phyloP scores from a whole-genome alignment of 2,329 filamentous ascomycete species.

The Penicillium freii region DNA sequence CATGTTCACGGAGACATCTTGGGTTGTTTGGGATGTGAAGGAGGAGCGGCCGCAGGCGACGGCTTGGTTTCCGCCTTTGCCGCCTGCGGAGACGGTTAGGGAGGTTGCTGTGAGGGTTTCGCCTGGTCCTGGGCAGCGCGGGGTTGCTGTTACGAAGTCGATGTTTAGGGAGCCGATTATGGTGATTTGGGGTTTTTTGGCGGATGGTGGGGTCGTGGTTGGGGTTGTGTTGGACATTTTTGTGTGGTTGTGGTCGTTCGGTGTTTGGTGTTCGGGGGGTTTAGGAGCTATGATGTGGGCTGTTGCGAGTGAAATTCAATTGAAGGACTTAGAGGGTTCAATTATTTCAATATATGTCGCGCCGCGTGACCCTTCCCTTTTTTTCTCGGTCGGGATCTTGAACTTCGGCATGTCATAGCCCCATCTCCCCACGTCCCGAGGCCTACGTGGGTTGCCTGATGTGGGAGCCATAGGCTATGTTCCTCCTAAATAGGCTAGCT shows the following conservation, averaged over 20 bases:
- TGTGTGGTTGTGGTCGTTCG: neutral
- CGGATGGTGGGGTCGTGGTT: neutral
- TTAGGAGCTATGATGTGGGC: neutral
- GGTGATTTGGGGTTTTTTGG: conserved; percentile 53
- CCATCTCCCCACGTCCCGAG: neutral
- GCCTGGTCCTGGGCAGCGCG: conserved; percentile 72
- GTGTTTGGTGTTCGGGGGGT: neutral
- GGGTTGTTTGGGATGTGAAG: conserved; percentile 36
- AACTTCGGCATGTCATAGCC: neutral
- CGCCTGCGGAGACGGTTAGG: conserved; percentile 61
- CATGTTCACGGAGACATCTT: conserved; percentile 57
- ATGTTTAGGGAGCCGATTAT: conserved; percentile 87
- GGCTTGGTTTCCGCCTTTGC: conserved; percentile 26
- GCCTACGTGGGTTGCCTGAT: neutral
- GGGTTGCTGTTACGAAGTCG: conserved; percentile 79
- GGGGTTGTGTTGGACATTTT: conserved; percentile 14
- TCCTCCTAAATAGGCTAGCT: neutral
- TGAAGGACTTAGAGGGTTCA: neutral
- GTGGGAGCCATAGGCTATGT: neutral
- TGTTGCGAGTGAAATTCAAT: neutral
- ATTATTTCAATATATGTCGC: neutral
- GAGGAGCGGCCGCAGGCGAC: conserved; percentile 23
- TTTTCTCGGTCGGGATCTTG: neutral
- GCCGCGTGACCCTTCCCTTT: neutral
- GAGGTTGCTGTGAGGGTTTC: conserved; percentile 76